Evolutionary conservation across 768 basidiomycete genomes (phyloP).

Genomic region (Xerocomellus chrysenteron): DNA sequence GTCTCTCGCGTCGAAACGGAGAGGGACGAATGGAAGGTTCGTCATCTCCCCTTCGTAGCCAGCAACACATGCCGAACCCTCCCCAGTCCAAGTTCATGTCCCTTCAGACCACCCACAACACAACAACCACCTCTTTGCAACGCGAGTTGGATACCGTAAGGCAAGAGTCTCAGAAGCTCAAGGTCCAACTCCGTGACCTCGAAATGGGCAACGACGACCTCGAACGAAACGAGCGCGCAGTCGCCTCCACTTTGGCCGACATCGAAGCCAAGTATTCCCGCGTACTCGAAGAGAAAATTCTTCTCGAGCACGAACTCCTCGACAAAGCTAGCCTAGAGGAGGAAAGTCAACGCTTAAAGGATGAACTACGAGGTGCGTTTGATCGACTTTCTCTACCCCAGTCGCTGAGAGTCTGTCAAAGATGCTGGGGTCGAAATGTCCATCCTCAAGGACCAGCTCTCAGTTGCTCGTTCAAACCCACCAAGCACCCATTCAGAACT

Average conservation of each 20-base stretch:
- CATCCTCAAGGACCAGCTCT: conserved; percentile 76
- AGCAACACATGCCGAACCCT: conserved; percentile 3
- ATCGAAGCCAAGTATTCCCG: conserved; percentile 87
- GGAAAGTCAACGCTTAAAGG: conserved; percentile 85
- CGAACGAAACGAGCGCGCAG: conserved; percentile 90
- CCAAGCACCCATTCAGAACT: conserved; percentile 26
- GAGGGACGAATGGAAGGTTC: conserved; percentile 91
- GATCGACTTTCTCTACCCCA: conserved; percentile 9
- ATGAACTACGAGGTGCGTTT: conserved; percentile 87
- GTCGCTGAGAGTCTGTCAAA: conserved; percentile 33
- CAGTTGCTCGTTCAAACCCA: conserved; percentile 36
- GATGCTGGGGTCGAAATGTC: conserved; percentile 85
- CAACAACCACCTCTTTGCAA: conserved; percentile 86
- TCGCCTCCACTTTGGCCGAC: conserved; percentile 78
- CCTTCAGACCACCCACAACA: conserved; percentile 87
- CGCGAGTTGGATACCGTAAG: conserved; percentile 84
- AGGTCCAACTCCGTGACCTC: conserved; percentile 78
- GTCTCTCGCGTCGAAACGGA: conserved; percentile 69
- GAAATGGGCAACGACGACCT: conserved; percentile 99
- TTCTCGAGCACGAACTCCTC: conserved; percentile 92
- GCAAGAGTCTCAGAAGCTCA: conserved; percentile 67
- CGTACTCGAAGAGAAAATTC: conserved; percentile 93
- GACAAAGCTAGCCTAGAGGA: conserved; percentile 90
- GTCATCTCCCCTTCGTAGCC: conserved; percentile 19
- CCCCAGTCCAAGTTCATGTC: conserved; percentile 78